Conservation (phyloP, 495 filamentous ascomycete genomes). For the Penicillium cataractarum region DNA sequence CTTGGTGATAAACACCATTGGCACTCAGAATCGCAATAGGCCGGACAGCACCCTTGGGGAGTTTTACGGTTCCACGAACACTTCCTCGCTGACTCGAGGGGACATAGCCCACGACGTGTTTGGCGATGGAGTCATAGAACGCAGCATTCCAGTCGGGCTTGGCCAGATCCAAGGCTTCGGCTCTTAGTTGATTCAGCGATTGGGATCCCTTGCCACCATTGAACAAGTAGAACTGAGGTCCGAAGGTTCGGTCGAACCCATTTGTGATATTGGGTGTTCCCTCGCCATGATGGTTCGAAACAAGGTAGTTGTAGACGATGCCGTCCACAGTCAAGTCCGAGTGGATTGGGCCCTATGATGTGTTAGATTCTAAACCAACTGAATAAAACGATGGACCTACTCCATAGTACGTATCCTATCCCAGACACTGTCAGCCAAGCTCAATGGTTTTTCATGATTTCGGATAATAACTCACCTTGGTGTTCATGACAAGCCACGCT, state of each 20-base stretch:
- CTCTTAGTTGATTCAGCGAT: slow-evolving; percentile 44
- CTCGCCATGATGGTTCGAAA: slow-evolving; percentile 60
- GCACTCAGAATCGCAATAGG: slow-evolving; percentile 56
- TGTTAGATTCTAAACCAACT: neutral
- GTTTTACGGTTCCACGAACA: slow-evolving; percentile 45
- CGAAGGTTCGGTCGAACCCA: slow-evolving; percentile 61
- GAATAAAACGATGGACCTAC: slow-evolving; percentile 17
- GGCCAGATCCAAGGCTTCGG: slow-evolving; percentile 51
- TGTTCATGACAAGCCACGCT: slow-evolving; percentile 62
- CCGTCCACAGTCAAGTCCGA: slow-evolving; percentile 61
- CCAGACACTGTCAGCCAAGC: neutral
- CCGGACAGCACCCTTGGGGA: slow-evolving; percentile 47
- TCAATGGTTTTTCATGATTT: neutral
- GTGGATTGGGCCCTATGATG: slow-evolving; percentile 50
- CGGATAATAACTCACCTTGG: slow-evolving; percentile 32
- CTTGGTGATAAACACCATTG: slow-evolving; percentile 57
- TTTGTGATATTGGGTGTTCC: slow-evolving; percentile 60
- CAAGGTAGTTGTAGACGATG: slow-evolving; percentile 57
- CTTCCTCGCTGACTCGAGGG: slow-evolving; percentile 46
- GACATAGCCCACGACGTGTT: slow-evolving; percentile 56
- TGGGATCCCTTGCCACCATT: slow-evolving; percentile 51
- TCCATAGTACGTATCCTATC: slow-evolving; percentile 58
- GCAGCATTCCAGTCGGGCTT: slow-evolving; percentile 53
- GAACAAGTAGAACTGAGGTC: slow-evolving; percentile 61
- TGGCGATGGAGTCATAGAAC: slow-evolving; percentile 61